Evolutionary conservation across 345 rosid species (phyloP), one percentile per base, ranked within the genome.

Genomic region (Eucalyptus cloeziana): DNA sequence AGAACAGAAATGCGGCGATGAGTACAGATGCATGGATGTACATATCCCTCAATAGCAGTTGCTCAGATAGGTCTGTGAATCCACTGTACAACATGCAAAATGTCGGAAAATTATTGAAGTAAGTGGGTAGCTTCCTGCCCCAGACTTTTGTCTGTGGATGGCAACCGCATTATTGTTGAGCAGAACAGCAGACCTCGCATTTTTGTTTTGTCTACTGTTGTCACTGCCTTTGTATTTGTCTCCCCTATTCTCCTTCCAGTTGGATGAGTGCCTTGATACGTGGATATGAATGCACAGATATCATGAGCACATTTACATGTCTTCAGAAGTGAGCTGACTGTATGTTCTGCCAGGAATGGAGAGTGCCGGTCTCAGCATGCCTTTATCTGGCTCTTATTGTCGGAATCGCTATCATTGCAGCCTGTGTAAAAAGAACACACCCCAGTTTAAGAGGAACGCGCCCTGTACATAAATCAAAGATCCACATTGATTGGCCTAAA

Each of bases 401-500:
- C 51, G 90, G 88, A 52, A 56, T 89, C 19, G 85, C 88, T 67
- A 52, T 91, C 47, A 7, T 91, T 17, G 87, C 89, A 40, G 67
- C 85, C 88, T 52, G 33, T 43, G 44, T 67, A 7, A 86, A 40
- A 33, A 80, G 81, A 25, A 25, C 86, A 31, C 90, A 76, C 49
- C 62, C 85, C 88, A 49, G 33, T 52, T 50, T 76, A 9, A 86
- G 33, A 33, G 71, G 81, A 25, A 44, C 69, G 25, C 90, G 60
- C 44, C 76, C 3, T 40, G 76, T 9, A 11, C 86, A 85, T 50
- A 81, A 30, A 86, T 25, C 69, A 92, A 86, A 25, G 87, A 45
- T 47, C 90, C 85, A 85, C 56, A 21, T 91, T 51, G 94, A 96
- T 90, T 94, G 94, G 94, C 90, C 37, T 90, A 49, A 90, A n/a